These are phyloP conservation scores for Mycena vulgaris DNA, from an alignment of 768 basidiomycete genomes.

Conservation along the genomic window DNA sequence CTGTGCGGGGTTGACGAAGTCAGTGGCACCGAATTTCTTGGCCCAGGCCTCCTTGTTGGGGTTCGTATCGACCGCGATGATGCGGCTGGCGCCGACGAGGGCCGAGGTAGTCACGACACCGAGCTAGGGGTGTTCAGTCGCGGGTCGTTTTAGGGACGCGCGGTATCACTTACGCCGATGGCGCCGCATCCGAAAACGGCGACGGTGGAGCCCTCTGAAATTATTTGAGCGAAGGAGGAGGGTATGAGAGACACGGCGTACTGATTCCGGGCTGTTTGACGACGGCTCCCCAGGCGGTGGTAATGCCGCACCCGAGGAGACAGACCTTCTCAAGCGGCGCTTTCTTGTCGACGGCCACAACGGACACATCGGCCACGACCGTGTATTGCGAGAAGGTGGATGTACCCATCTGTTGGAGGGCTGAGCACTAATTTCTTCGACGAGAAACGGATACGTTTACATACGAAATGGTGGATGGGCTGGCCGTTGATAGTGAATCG, in stretches of 20 bases:
- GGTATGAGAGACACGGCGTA: slow-evolving; percentile 53
- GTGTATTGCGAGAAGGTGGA: slow-evolving; percentile 99
- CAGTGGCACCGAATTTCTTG: slow-evolving; percentile 93
- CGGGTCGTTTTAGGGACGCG: background rate
- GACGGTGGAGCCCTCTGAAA: slow-evolving; percentile 84
- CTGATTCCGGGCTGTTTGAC: slow-evolving; percentile 91
- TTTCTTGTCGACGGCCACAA: slow-evolving; percentile 88
- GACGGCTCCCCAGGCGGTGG: slow-evolving; percentile 98
- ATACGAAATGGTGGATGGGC: slow-evolving; percentile 92
- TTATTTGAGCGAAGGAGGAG: slow-evolving; percentile 7
- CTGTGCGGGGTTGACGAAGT: slow-evolving; percentile 88
- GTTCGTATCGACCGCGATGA: slow-evolving; percentile 96
- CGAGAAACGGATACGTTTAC: slow-evolving; percentile 47
- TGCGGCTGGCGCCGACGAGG: slow-evolving; percentile 84
- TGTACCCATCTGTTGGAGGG: slow-evolving; percentile 87
- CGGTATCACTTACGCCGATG: slow-evolving; percentile 70
- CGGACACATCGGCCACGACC: slow-evolving; percentile 96
- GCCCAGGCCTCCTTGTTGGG: slow-evolving; percentile 90
- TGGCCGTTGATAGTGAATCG: slow-evolving; percentile 94
- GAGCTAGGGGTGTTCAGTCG: slow-evolving; percentile 53
- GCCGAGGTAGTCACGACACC: slow-evolving; percentile 89
- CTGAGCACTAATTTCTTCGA: slow-evolving; percentile 1
- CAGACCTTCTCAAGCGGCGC: slow-evolving; percentile 98
- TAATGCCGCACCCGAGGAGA: slow-evolving; percentile 95
- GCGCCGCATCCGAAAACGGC: slow-evolving; percentile 98